These are phyloP conservation scores for Saccharomyces mikatae DNA, from an alignment of 805 yeast genomes.

Conservation along the genomic window DNA sequence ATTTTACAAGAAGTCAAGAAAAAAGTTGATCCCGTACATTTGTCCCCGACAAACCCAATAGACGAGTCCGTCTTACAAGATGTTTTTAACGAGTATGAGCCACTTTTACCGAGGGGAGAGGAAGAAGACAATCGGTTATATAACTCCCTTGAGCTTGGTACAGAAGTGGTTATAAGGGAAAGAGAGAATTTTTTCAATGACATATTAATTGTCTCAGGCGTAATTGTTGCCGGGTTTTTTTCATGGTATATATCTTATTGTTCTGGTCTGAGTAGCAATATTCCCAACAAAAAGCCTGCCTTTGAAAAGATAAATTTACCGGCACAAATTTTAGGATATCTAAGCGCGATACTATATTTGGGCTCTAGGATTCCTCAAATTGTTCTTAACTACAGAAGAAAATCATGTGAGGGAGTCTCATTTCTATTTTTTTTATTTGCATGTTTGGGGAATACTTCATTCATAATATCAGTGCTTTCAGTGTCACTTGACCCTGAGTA, in stretches of 20 bases:
- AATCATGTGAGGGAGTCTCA: slow-evolving; percentile 91
- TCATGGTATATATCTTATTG: slow-evolving; percentile 75
- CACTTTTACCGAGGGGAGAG: slow-evolving; percentile 9
- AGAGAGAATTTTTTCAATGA: slow-evolving; percentile 24
- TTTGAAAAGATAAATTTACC: slow-evolving; percentile 47
- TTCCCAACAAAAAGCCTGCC: background rate
- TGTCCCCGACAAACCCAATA: slow-evolving; percentile 84
- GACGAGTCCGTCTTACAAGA: slow-evolving; percentile 54
- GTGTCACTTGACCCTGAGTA: slow-evolving; percentile 65
- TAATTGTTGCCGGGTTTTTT: slow-evolving; percentile 68
- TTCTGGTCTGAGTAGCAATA: slow-evolving; percentile 1
- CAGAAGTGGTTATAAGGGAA: slow-evolving; percentile 11
- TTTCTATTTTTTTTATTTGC: slow-evolving; percentile 92
- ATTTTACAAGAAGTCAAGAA: slow-evolving; percentile 20
- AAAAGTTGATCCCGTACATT: slow-evolving; percentile 62
- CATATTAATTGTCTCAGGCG: slow-evolving; percentile 52
- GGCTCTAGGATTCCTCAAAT: slow-evolving; percentile 94
- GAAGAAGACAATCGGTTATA: background rate
- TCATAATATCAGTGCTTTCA: slow-evolving; percentile 75
- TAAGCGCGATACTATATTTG: slow-evolving; percentile 64
- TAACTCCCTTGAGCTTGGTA: background rate
- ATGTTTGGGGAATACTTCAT: slow-evolving; percentile 86
- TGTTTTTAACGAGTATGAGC: slow-evolving; percentile 31
- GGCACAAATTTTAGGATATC: slow-evolving; percentile 83
- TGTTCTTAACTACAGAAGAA: slow-evolving; percentile 70